Evolutionary conservation across 805 yeast genomes (phyloP).

Genomic region (Zygotorulaspora sp.): DNA sequence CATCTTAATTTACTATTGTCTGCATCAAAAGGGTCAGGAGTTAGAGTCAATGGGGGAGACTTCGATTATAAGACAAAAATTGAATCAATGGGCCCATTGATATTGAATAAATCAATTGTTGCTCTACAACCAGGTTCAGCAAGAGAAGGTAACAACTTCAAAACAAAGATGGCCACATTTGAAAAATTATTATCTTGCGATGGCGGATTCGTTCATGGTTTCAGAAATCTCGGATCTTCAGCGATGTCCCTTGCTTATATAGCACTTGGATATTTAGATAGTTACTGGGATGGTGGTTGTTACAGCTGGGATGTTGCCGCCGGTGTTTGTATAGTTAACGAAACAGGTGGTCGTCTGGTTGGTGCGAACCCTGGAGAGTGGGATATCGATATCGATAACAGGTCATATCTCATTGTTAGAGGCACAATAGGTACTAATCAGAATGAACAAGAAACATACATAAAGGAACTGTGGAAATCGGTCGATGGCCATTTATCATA

Average conservation of each 20-base stretch:
- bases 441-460: conserved; percentile 41
- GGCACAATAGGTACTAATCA: conserved; percentile 37
- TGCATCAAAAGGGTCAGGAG: conserved; percentile 53
- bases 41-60: conserved; percentile 44
- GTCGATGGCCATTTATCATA: conserved; percentile 47
- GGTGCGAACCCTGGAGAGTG: conserved; percentile 50
- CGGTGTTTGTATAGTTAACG: conserved; percentile 58
- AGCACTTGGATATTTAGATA: conserved; percentile 56
- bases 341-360: conserved; percentile 56
- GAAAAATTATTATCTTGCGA: conserved; percentile 80
- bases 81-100: conserved; percentile 74
- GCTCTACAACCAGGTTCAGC: conserved; percentile 88
- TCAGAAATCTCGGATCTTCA: conserved; percentile 59
- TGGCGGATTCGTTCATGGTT: conserved; percentile 83
- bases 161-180: conserved; percentile 76
- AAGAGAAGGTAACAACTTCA: conserved; percentile 80
- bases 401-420: conserved; percentile 53
- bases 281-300: conserved; percentile 69
- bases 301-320: conserved; percentile 71
- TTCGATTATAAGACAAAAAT: conserved; percentile 61
- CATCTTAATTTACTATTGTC: conserved; percentile 48
- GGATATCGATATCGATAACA: conserved; percentile 47
- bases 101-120: conserved; percentile 79
- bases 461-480: conserved; percentile 49
- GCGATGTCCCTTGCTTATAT: conserved; percentile 58